Base-by-base conservation (phyloP, 306 rosid species). In the Castanea mollissima region DNA sequence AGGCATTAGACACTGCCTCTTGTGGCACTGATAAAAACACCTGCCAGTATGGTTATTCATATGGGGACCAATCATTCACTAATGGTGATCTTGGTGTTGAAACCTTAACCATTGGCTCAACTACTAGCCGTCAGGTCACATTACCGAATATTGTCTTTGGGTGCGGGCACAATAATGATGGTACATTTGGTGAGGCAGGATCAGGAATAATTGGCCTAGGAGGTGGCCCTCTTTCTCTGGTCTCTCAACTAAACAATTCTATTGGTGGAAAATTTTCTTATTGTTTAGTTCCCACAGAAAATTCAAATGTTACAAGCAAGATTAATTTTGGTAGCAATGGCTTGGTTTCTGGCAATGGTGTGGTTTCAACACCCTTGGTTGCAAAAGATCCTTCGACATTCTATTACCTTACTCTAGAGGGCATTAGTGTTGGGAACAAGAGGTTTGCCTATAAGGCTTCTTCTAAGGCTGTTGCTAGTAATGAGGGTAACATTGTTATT, bases 171-270 rank as follows among this genome's bases (percentile, higher is more conserved):
- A 51, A 87, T 4, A 85, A 78, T 0, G 70, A 38, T 2, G 91
- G 97, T 6, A 82, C 73, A 0, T 93, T 88, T 71, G 87, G 76
- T 14, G 38, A 46, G 41, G 11, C 77, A 2, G 85, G 78, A 0
- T 83, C 90, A 1, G 93, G 94, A 14, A 25, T 91, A 13, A 76
- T 93, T 0, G 97, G 94, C 3, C 92, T 89, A 1, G 87, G 92
- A 1, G 85, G 86, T 0, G 90, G 94, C 0, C 18, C 46, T 0
- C 83, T 89, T 65, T 93, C 96, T 3, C 49, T 93, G 4, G 38
- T 90, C 54, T 87, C 97, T 65, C 94, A 93, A 74, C 14, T 91
- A 19, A 78, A 74, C 31, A 32, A 60, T 3, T 63, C 74, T 14
- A 13, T 7, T 5, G 76, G 80, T 3, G 76, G 73, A 0, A 86